Evolutionary conservation across 2,329 filamentous ascomycete species (phyloP).

Genomic region (Aureobasidium sp.): DNA sequence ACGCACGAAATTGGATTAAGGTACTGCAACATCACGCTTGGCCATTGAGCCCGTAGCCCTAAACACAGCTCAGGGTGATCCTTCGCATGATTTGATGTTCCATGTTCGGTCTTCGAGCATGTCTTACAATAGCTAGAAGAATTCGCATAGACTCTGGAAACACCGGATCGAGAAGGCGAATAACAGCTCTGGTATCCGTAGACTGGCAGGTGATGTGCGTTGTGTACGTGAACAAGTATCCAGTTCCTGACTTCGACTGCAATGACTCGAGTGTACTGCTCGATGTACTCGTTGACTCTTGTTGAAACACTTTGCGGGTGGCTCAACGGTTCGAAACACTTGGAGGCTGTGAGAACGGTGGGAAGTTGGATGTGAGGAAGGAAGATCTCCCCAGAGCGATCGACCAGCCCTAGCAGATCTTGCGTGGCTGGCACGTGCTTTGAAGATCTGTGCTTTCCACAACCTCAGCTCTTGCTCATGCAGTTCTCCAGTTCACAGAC

Average conservation of each 20-base stretch:
- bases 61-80: neutral
- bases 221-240: too few species aligned
- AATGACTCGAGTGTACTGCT: neutral
- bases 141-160: too few species aligned
- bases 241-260: neutral
- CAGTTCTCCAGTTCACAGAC: neutral
- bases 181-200: neutral
- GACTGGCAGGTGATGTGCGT: too few species aligned
- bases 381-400: constrained; percentile 3
- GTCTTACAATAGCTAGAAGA: too few species aligned
- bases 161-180: too few species aligned
- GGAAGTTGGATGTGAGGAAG: neutral
- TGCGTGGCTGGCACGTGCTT: neutral
- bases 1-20: neutral
- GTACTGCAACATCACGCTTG: neutral
- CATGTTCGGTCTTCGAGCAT: neutral
- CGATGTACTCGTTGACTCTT: neutral
- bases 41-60: neutral
- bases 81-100: neutral
- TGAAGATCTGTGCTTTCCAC: neutral
- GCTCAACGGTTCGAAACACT: neutral
- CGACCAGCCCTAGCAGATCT: neutral
- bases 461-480: neutral
- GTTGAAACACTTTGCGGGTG: neutral
- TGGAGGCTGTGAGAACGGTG: neutral